Evolutionary conservation across 2,329 filamentous ascomycete genomes (phyloP).

Genomic region (Xylariaceae sp.): DNA sequence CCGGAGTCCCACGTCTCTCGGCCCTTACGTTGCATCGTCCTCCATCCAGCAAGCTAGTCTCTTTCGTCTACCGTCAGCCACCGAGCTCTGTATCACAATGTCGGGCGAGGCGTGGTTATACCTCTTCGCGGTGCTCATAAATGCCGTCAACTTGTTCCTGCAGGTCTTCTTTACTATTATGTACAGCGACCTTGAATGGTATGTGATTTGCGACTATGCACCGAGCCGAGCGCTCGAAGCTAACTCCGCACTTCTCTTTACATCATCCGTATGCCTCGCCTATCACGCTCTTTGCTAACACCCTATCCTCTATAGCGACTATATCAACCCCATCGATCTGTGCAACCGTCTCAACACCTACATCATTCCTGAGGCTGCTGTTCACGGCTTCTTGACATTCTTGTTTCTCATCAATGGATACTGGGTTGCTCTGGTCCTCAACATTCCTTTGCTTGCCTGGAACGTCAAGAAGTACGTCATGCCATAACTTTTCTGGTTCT

Average conservation of each 20-base stretch:
- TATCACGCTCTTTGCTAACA: slow-evolving; percentile 9
- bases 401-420: slow-evolving; percentile 98
- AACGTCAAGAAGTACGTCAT: slow-evolving; percentile 91
- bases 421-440: slow-evolving; percentile 89
- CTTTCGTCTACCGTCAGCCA: slow-evolving; percentile 10
- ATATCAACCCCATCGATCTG: slow-evolving; percentile 99
- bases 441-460: slow-evolving; percentile 85
- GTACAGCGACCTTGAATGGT: slow-evolving; percentile 99
- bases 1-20: background rate
- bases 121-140: slow-evolving; percentile 95
- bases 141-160: slow-evolving; percentile 98
- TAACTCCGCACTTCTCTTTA: slow-evolving; percentile 12
- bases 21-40: background rate
- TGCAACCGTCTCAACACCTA: slow-evolving; percentile 99
- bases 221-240: slow-evolving; percentile 7
- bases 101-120: slow-evolving; percentile 98
- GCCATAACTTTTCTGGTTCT: background rate
- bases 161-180: slow-evolving; percentile 99
- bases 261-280: slow-evolving; percentile 20
- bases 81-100: slow-evolving; percentile 50
- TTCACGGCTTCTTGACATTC: slow-evolving; percentile 92
- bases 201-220: slow-evolving; percentile 36
- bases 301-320: slow-evolving; percentile 59
- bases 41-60: slow-evolving; percentile 4
- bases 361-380: slow-evolving; percentile 96